A percentile compares a stretch with the other conserved stretches of the same genome.
Conservation (phyloP, 2,329 filamentous ascomycete species). For the Phaeosphaeriaceae sp. region DNA sequence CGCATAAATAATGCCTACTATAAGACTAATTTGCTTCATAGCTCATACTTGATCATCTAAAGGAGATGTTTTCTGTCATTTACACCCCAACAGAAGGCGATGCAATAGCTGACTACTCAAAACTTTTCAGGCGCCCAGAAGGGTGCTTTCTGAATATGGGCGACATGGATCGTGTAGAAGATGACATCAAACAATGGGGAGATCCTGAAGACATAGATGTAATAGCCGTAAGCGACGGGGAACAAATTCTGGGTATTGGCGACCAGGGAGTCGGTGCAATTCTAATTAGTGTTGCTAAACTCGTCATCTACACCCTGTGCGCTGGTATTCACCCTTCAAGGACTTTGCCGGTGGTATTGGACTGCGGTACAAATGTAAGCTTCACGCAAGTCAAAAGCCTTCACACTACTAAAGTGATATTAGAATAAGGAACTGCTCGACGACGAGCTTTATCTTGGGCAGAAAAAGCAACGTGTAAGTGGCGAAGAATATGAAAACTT, state of each 20-base stretch:
- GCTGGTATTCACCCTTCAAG: conserved; percentile 84
- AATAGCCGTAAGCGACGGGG: conserved; percentile 80
- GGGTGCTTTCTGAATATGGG: conserved; percentile 82
- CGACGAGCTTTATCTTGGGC: conserved; percentile 80
- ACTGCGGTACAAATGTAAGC: conserved; percentile 77
- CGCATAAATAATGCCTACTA: not conserved
- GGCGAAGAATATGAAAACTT: conserved; percentile 79
- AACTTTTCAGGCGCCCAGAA: conserved; percentile 77
- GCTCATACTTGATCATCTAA: conserved; percentile 77
- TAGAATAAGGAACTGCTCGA: conserved; percentile 73
- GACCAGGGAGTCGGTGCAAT: conserved; percentile 88
- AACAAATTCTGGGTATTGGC: conserved; percentile 83
- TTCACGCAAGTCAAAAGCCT: not conserved
- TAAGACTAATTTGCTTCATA: conserved; percentile 40
- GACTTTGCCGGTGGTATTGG: conserved; percentile 80
- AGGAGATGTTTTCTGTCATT: conserved; percentile 89
- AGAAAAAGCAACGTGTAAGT: conserved; percentile 68
- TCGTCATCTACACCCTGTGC: conserved; percentile 82
- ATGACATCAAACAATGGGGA: conserved; percentile 72
- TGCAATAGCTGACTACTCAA: conserved; percentile 83
- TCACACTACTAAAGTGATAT: conserved; percentile 5
- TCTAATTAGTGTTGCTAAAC: conserved; percentile 82
- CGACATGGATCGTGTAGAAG: conserved; percentile 68
- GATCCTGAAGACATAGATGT: conserved; percentile 79
- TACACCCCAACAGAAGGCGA: conserved; percentile 92